Evolutionary conservation across 495 filamentous ascomycete genomes (phyloP).

Genomic region (Xylaria acuta): DNA sequence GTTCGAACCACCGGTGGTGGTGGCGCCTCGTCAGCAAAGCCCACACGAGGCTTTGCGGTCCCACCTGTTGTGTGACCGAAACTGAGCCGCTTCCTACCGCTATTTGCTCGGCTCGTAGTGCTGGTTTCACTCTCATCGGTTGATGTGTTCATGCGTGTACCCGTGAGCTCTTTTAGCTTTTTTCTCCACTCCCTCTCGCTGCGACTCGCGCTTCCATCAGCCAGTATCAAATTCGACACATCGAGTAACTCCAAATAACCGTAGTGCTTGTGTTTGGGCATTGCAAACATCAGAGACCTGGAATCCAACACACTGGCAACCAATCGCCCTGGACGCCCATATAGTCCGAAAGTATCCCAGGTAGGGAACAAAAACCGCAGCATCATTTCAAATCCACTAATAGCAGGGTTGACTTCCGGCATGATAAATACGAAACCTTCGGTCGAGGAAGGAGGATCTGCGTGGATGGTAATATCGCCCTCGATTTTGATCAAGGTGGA

Average conservation of each 20-base stretch:
- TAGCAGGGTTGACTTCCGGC: conserved; percentile 90
- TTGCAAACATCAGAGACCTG: conserved; percentile 96
- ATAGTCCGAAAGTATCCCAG: conserved; percentile 91
- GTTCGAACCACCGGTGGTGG: conserved; percentile 55
- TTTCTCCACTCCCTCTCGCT: conserved; percentile 88
- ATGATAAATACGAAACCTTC: conserved; percentile 98
- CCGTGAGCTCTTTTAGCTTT: conserved; percentile 87
- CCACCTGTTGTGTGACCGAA: conserved; percentile 55
- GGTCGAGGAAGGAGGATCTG: conserved; percentile 69
- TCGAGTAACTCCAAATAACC: conserved; percentile 91
- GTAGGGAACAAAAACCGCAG: conserved; percentile 93
- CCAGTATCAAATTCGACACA: conserved; percentile 77
- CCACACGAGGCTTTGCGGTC: conserved; percentile 54
- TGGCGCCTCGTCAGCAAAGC: conserved; percentile 68
- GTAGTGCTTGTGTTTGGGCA: conserved; percentile 86
- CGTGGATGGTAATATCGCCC: conserved; percentile 85
- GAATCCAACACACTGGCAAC: conserved; percentile 85
- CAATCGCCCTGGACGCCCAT: conserved; percentile 86
- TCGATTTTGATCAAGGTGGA: conserved; percentile 96
- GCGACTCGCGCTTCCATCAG: conserved; percentile 79
- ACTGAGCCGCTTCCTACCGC: conserved; percentile 70
- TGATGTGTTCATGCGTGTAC: conserved; percentile 70
- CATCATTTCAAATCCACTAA: conserved; percentile 95
- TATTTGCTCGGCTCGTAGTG: conserved; percentile 66
- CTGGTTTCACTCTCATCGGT: conserved; percentile 51